These are phyloP conservation scores for Sodiomyces alkalinus DNA, from an alignment of 2,329 filamentous ascomycete species.

Conservation along the genomic window DNA sequence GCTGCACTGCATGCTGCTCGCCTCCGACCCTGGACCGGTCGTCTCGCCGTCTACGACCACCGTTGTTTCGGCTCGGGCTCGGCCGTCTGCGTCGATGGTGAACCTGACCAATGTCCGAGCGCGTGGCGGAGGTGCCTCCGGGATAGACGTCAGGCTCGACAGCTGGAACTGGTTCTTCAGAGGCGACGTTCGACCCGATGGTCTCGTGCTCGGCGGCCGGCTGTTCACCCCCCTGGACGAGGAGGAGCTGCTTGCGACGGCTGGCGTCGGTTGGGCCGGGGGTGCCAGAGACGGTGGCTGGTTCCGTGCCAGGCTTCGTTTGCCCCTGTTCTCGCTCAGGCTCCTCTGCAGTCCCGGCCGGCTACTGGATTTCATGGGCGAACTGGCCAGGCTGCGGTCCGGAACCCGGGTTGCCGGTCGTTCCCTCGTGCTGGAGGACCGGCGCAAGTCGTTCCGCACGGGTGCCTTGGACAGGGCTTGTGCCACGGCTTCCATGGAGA, in stretches of 20 bases:
- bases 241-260: constrained; percentile 7
- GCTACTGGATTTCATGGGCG: constrained; percentile 33
- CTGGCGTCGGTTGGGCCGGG: constrained; percentile 21
- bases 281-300: constrained; percentile 33
- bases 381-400: constrained; percentile 27
- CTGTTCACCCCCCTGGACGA: constrained; percentile 13
- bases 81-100: constrained; percentile 46
- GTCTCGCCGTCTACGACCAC: constrained; percentile 23
- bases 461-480: constrained; percentile 8
- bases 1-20: too few species aligned
- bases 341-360: constrained; percentile 35
- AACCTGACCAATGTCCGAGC: constrained; percentile 44
- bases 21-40: constrained; percentile 12
- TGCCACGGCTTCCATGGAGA: constrained; percentile 6
- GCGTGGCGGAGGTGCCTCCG: constrained; percentile 31
- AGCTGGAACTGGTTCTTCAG: constrained; percentile 35
- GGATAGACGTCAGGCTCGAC: constrained; percentile 40
- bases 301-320: constrained; percentile 23
- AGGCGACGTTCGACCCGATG: constrained; percentile 34
- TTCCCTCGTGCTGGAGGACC: constrained; percentile 29
- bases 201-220: constrained; percentile 20
- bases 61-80: constrained; percentile 39
- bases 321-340: constrained; percentile 36
- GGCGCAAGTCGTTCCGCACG: constrained; percentile 23
- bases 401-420: constrained; percentile 22